phyloP scores from a whole-genome alignment of 768 basidiomycete genomes.

The Boletus pseudopeckii region DNA sequence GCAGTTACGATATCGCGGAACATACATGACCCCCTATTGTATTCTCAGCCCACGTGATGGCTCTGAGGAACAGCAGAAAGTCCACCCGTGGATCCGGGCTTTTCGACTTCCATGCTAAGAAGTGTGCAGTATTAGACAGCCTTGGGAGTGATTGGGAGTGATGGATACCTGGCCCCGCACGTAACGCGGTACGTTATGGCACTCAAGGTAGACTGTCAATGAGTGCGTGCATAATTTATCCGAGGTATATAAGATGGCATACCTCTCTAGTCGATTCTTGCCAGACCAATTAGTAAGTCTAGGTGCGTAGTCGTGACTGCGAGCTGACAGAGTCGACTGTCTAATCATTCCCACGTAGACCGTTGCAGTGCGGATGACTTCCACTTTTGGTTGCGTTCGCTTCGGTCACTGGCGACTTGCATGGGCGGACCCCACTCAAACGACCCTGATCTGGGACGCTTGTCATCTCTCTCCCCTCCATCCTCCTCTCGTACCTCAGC shows the following conservation, averaged over 20 bases:
- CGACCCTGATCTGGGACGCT: not conserved
- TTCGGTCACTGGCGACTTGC: not conserved
- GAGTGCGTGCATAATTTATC: too few species aligned
- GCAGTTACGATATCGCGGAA: not conserved
- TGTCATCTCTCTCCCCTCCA: not conserved
- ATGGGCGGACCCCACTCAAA: not conserved
- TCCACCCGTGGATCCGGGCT: not conserved
- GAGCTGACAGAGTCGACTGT: too few species aligned
- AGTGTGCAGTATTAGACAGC: not conserved
- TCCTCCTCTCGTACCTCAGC: not conserved
- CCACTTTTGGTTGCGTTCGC: slow-evolving; percentile 10
- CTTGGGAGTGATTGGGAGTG: not conserved
- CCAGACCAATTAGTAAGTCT: too few species aligned
- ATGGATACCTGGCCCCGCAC: not conserved
- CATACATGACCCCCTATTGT: too few species aligned
- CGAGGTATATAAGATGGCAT: too few species aligned
- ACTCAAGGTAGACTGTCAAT: not conserved
- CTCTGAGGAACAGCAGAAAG: not conserved
- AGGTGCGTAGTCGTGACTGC: too few species aligned
- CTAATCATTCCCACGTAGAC: slow-evolving; percentile 9
- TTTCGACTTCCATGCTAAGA: not conserved
- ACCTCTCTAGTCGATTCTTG: not conserved
- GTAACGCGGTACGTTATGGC: too few species aligned
- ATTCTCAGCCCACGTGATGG: not conserved
- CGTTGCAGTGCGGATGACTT: not conserved